Conservation (phyloP, 805 yeast genomes). For the Kodamaea laetipori region DNA sequence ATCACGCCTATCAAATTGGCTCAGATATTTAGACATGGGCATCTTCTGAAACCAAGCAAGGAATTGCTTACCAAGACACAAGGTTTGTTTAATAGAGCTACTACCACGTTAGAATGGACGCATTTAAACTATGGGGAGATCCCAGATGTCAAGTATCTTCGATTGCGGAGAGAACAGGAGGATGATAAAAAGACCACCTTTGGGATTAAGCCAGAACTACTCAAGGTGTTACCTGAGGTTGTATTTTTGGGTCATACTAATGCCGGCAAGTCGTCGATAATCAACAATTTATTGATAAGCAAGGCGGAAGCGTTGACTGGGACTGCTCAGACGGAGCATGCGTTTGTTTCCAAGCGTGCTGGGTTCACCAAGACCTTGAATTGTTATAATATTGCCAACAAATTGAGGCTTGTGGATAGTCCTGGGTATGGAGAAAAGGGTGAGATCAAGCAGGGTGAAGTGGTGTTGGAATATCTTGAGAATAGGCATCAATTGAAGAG, state of each 20-base stretch:
- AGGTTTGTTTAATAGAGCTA: conserved; percentile 45
- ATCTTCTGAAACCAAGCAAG: conserved; percentile 16
- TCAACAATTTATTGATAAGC: conserved; percentile 59
- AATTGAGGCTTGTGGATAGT: conserved; percentile 71
- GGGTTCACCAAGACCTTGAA: conserved; percentile 68
- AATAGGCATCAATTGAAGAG: conserved; percentile 55
- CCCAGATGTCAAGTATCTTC: conserved; percentile 53
- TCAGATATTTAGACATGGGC: conserved; percentile 21
- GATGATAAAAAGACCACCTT: conserved; percentile 27
- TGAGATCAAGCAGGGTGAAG: conserved; percentile 63
- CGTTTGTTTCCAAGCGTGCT: conserved; percentile 55
- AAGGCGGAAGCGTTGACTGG: conserved; percentile 28
- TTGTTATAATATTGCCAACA: conserved; percentile 66
- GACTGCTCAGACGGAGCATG: conserved; percentile 39
- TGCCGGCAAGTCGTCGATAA: conserved; percentile 80
- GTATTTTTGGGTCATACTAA: conserved; percentile 79
- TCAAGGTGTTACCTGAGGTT: conserved; percentile 62
- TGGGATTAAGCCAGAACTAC: conserved; percentile 36
- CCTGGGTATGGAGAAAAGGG: conserved; percentile 91
- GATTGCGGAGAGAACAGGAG: conserved; percentile 18
- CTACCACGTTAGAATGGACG: conserved; percentile 61
- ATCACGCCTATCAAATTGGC: conserved; percentile 29
- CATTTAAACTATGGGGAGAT: conserved; percentile 52
- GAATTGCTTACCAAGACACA: conserved; percentile 26
- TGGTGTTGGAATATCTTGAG: conserved; percentile 62